Percentiles rank a stretch among this genome's conserved stretches.
Conservation (phyloP, 768 basidiomycete genomes). For the Rhizopogon sp. region DNA sequence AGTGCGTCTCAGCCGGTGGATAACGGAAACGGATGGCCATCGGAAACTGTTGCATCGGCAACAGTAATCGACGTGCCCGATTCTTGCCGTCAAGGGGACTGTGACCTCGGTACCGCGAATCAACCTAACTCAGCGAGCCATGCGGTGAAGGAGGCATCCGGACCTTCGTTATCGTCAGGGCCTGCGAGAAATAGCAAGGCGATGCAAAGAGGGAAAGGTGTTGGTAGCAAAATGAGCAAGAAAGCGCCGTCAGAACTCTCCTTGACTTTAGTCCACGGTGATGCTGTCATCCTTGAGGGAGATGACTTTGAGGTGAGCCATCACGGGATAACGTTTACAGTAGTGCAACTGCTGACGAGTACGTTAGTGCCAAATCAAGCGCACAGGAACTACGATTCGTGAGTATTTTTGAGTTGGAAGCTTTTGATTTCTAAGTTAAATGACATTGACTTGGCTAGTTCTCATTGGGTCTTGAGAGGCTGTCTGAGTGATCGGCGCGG, state of each 20-base stretch:
- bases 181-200: not conserved
- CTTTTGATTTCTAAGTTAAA: constrained; percentile 1
- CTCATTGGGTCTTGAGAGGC: constrained; percentile 20
- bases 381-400: constrained; percentile 26
- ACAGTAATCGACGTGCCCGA: not conserved
- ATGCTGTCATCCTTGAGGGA: constrained; percentile 30
- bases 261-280: constrained; percentile 35
- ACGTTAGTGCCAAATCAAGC: constrained; percentile 21
- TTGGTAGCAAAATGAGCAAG: constrained; percentile 13
- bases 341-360: constrained; percentile 2
- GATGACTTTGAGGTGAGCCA: constrained; percentile 37
- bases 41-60: not conserved
- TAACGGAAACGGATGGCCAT: not conserved
- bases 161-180: not conserved
- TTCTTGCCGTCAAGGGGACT: not conserved
- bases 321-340: not conserved
- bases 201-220: constrained; percentile 11
- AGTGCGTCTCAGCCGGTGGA: constrained; percentile 2
- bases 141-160: not conserved
- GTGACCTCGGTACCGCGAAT: not conserved
- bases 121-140: not conserved
- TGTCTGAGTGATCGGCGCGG: constrained; percentile 4
- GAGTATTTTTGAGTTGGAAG: constrained; percentile 10
- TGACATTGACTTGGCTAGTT: constrained; percentile 16
- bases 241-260: constrained; percentile 14